Evolutionary conservation across 108 stramenopile species (phyloP).

Genomic region (Thalassiosira profunda): DNA sequence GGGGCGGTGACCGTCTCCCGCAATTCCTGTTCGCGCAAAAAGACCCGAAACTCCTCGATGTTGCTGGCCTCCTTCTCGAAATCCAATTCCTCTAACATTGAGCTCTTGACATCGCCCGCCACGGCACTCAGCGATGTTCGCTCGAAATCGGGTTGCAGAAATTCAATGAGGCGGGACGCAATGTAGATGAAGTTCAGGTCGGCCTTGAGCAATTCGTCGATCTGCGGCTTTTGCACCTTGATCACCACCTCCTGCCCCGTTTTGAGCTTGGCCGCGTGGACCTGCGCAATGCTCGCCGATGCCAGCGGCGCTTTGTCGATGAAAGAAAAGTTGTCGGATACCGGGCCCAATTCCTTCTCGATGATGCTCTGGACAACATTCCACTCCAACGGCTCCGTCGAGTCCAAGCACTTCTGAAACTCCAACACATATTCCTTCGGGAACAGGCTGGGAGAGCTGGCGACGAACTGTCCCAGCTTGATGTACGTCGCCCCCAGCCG

Average conservation of each 20-base stretch:
- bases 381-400: slow-evolving; percentile 89
- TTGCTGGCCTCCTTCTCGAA: slow-evolving; percentile 93
- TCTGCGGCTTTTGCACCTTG: slow-evolving; percentile 96
- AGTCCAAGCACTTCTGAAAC: slow-evolving; percentile 96
- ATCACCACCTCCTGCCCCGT: slow-evolving; percentile 95
- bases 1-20: slow-evolving; percentile 79
- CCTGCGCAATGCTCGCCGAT: slow-evolving; percentile 94
- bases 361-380: slow-evolving; percentile 81
- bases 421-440: slow-evolving; percentile 94
- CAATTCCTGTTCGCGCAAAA: slow-evolving; percentile 71
- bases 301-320: slow-evolving; percentile 89
- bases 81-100: slow-evolving; percentile 96
- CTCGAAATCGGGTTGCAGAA: slow-evolving; percentile 92
- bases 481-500: slow-evolving; percentile 96
- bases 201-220: slow-evolving; percentile 89
- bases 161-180: slow-evolving; percentile 87
- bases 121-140: slow-evolving; percentile 85
- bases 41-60: slow-evolving; percentile 89
- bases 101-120: slow-evolving; percentile 85
- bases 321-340: slow-evolving; percentile 65
- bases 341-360: slow-evolving; percentile 83
- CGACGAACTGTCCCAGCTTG: slow-evolving; percentile 97
- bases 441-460: slow-evolving; percentile 94
- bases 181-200: slow-evolving; percentile 95
- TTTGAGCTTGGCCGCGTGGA: slow-evolving; percentile 86